These are phyloP conservation scores for Podosphaera xanthii DNA, from an alignment of 2,329 filamentous ascomycete species.

Conservation along the genomic window DNA sequence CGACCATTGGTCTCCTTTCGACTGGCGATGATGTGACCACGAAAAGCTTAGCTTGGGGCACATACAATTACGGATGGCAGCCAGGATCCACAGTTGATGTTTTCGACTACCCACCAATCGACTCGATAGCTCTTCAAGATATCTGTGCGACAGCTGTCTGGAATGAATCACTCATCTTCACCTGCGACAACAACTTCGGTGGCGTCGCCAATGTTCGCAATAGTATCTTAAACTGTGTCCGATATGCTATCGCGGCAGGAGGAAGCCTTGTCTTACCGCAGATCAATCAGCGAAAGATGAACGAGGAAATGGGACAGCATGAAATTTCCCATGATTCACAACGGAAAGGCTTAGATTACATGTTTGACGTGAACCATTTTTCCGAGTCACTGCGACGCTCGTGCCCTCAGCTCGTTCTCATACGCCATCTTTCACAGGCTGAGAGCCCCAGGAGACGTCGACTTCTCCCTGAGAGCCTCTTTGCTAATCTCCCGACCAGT, in stretches of 20 bases:
- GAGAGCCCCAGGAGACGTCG: constrained; percentile 5
- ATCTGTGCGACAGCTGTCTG: constrained; percentile 17
- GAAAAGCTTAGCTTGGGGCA: not conserved
- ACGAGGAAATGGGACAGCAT: constrained; percentile 4
- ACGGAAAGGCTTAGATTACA: constrained; percentile 12
- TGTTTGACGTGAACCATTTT: constrained; percentile 14
- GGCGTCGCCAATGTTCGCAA: constrained; percentile 21
- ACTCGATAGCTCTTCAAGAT: constrained; percentile 17
- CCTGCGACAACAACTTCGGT: constrained; percentile 19
- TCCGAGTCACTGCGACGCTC: constrained; percentile 9
- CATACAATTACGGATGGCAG: not conserved
- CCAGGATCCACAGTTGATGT: not conserved
- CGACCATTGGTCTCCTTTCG: not conserved
- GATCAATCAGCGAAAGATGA: constrained; percentile 15
- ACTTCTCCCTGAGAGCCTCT: constrained; percentile 11
- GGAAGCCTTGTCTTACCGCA: constrained; percentile 18
- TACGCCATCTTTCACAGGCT: constrained; percentile 8
- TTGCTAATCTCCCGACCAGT: constrained; percentile 6
- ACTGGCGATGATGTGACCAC: not conserved
- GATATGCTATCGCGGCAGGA: constrained; percentile 20
- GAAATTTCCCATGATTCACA: constrained; percentile 11
- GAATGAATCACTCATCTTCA: constrained; percentile 18
- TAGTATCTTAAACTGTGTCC: constrained; percentile 20
- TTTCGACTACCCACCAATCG: constrained; percentile 19
- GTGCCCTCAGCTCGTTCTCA: constrained; percentile 11